A percentile compares a stretch with the other conserved stretches of the same genome.
Evolutionary conservation across 75 land plant species (phyloP).

Genomic region (Cupressus sempervirens): DNA sequence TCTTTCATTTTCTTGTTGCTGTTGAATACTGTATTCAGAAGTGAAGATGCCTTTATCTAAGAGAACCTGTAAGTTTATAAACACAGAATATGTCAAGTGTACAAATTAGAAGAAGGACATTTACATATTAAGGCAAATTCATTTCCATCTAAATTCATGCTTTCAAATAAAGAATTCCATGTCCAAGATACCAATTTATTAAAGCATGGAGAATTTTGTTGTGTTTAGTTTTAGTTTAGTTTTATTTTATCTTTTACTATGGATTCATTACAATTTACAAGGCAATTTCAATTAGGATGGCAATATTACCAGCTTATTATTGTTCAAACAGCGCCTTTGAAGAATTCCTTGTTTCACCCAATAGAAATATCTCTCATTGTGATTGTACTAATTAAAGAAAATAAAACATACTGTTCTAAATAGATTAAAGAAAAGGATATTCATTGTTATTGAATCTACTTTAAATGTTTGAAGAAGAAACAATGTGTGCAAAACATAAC

Average conservation of each 20-base stretch:
- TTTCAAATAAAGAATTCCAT: neutral
- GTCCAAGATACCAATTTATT: neutral
- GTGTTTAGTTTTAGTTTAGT: neutral
- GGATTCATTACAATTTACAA: neutral
- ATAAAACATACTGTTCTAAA: no score
- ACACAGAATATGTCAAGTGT: neutral
- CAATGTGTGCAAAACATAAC: no score
- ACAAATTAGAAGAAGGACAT: neutral
- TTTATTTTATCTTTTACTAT: neutral
- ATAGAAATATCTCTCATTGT: neutral
- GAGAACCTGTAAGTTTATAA: neutral
- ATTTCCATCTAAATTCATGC: neutral
- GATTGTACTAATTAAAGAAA: neutral
- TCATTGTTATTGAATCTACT: no score
- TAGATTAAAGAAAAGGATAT: no score
- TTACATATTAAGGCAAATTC: neutral
- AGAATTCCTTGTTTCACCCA: neutral
- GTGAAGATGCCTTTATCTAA: constrained; percentile 2
- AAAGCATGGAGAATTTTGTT: neutral
- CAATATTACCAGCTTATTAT: neutral
- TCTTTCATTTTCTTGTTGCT: neutral
- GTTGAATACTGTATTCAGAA: constrained; percentile 1
- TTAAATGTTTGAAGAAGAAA: no score
- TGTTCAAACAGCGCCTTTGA: no score
- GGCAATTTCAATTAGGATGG: neutral